A percentile compares a stretch with the other conserved stretches of the same genome.
These are phyloP conservation scores for Pleomassaria siparia DNA, from an alignment of 2,329 filamentous ascomycete species.

Conservation along the genomic window DNA sequence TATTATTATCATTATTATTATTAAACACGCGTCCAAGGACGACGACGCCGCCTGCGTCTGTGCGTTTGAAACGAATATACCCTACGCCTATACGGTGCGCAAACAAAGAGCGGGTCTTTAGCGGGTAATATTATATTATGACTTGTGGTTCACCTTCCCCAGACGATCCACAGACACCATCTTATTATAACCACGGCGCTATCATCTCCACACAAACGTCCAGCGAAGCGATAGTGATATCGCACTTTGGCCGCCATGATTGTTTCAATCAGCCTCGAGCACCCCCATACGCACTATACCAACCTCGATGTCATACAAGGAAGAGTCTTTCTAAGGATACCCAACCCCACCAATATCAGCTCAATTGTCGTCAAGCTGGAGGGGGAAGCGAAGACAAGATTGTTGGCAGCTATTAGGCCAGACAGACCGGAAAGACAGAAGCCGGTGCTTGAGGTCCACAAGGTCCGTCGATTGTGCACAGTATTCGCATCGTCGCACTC, in stretches of 20 bases:
- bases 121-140: constrained; percentile 17
- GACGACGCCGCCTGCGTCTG: constrained; percentile 5
- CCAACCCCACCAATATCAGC: constrained; percentile 49
- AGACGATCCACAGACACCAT: constrained; percentile 7
- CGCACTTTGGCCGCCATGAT: constrained; percentile 36
- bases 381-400: constrained; percentile 71
- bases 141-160: constrained; percentile 16
- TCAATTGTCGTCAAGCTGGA: constrained; percentile 78
- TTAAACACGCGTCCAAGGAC: constrained; percentile 13
- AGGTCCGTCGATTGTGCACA: constrained; percentile 39
- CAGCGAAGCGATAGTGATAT: background rate
- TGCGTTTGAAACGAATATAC: constrained; percentile 3
- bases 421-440: constrained; percentile 46
- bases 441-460: constrained; percentile 54
- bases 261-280: constrained; percentile 67
- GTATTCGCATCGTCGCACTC: background rate
- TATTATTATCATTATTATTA: too few species aligned
- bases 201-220: background rate
- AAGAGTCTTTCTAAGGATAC: constrained; percentile 48
- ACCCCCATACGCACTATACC: constrained; percentile 70
- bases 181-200: constrained; percentile 14
- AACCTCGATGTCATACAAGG: constrained; percentile 76
- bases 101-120: constrained; percentile 7
- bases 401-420: constrained; percentile 54
- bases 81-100: constrained; percentile 6